phyloP scores from a whole-genome alignment of 2,329 filamentous ascomycete species.

The Botrytis medusae region DNA sequence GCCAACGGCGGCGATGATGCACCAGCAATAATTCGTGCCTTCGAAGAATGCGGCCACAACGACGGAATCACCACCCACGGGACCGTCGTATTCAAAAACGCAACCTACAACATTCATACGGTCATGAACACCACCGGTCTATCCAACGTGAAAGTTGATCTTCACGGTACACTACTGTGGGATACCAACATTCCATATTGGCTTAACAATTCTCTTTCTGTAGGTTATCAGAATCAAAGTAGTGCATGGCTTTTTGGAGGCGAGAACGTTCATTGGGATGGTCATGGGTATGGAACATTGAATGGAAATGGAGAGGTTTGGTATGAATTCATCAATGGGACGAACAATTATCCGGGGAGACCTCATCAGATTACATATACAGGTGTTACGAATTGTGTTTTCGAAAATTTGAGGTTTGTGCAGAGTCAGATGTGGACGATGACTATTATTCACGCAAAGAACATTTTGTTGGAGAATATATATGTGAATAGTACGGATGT shows the following conservation, averaged over 20 bases:
- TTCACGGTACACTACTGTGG: slow-evolving; percentile 53
- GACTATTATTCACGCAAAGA: slow-evolving; percentile 42
- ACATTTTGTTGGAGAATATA: slow-evolving; percentile 51
- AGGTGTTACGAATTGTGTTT: slow-evolving; percentile 47
- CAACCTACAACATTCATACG: slow-evolving; percentile 47
- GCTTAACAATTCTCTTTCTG: slow-evolving; percentile 45
- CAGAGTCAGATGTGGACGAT: slow-evolving; percentile 63
- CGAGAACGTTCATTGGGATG: slow-evolving; percentile 49
- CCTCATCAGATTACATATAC: slow-evolving; percentile 55
- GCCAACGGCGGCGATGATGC: slow-evolving; percentile 35
- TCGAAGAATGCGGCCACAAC: slow-evolving; percentile 42
- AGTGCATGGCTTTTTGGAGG: slow-evolving; percentile 57
- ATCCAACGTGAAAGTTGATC: slow-evolving; percentile 47
- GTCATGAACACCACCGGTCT: slow-evolving; percentile 48
- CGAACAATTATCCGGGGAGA: slow-evolving; percentile 49
- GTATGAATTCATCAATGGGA: slow-evolving; percentile 52
- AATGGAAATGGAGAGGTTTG: slow-evolving; percentile 61
- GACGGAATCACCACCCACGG: slow-evolving; percentile 34
- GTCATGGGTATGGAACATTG: slow-evolving; percentile 52
- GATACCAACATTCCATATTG: slow-evolving; percentile 13
- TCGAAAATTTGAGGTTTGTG: slow-evolving; percentile 52
- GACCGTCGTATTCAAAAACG: slow-evolving; percentile 45
- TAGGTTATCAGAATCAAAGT: slow-evolving; percentile 56
- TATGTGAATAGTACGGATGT: slow-evolving; percentile 50
- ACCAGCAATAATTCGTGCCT: slow-evolving; percentile 45